Percentiles rank a stretch among this genome's conserved stretches.
Conservation (phyloP, 306 rosid genomes). For the Coriaria nepalensis region DNA sequence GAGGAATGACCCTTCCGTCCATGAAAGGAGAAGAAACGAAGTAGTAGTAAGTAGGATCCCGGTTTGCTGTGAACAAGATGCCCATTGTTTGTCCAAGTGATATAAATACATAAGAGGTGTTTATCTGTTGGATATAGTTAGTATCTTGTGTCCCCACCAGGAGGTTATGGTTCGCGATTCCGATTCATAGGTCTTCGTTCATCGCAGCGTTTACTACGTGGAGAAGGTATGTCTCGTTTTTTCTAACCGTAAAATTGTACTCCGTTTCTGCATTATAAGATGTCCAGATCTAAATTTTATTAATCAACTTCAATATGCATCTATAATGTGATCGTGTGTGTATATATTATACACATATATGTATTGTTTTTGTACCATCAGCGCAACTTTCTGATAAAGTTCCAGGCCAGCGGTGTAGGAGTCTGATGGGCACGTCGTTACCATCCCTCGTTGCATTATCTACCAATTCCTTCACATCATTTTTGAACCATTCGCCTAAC, state of each 20-base stretch:
- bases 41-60: conserved; percentile 7
- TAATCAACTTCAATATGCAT: too few species aligned
- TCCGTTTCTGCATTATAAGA: conserved; percentile 2
- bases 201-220: not conserved
- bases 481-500: conserved; percentile 16
- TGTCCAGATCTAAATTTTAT: not conserved
- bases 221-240: conserved; percentile 11
- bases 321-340: too few species aligned
- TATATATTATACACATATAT: too few species aligned
- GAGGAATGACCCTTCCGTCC: not conserved
- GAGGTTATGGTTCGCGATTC: conserved; percentile 8
- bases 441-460: conserved; percentile 8
- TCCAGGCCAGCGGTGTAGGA: conserved; percentile 20
- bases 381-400: conserved; percentile 14
- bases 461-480: conserved; percentile 12
- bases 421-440: conserved; percentile 10
- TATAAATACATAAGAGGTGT: conserved; percentile 4
- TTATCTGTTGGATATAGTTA: conserved; percentile 10
- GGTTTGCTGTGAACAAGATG: conserved; percentile 11
- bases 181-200: conserved; percentile 13
- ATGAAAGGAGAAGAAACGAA: conserved; percentile 5
- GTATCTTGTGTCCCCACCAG: conserved; percentile 13
- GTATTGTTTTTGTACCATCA: conserved; percentile 6
- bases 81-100: conserved; percentile 19
- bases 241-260: not conserved